A percentile compares a stretch with the other conserved stretches of the same genome.
phyloP scores from a whole-genome alignment of 1,139 yeast genomes.

The Pichia sorboxylosa region DNA sequence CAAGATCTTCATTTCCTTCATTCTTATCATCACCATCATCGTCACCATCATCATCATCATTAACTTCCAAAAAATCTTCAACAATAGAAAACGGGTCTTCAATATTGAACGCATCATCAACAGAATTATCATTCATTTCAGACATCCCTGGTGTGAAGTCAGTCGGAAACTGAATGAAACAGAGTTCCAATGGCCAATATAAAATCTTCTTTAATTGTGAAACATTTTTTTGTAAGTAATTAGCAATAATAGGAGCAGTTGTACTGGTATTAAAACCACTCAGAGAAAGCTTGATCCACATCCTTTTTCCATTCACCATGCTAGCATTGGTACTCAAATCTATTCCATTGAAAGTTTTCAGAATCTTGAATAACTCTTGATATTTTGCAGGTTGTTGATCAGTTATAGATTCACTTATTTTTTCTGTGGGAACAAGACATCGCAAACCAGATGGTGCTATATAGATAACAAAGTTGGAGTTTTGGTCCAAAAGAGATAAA shows the following conservation, averaged over 20 bases:
- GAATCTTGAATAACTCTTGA: conserved; percentile 36
- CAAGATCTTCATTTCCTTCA: conserved; percentile 5
- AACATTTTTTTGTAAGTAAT: conserved; percentile 31
- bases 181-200: conserved; percentile 61
- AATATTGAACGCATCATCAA: conserved; percentile 12
- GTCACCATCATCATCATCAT: conserved; percentile 10
- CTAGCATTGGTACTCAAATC: conserved; percentile 29
- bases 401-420: conserved; percentile 32
- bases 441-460: conserved; percentile 69
- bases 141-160: conserved; percentile 5
- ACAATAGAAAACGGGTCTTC: conserved; percentile 19
- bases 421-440: conserved; percentile 41
- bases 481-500: conserved; percentile 10
- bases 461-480: conserved; percentile 37
- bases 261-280: conserved; percentile 58
- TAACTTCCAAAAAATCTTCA: conserved; percentile 17
- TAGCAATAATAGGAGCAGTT: conserved; percentile 51
- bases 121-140: conserved; percentile 1
- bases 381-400: conserved; percentile 40
- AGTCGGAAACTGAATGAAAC: conserved; percentile 41
- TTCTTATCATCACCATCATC: conserved; percentile 11
- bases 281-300: conserved; percentile 60
- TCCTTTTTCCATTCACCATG: conserved; percentile 17
- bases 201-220: conserved; percentile 43
- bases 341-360: conserved; percentile 27